Conservation (phyloP, 345 rosid genomes). For the Diplotaxis tenuifolia region DNA sequence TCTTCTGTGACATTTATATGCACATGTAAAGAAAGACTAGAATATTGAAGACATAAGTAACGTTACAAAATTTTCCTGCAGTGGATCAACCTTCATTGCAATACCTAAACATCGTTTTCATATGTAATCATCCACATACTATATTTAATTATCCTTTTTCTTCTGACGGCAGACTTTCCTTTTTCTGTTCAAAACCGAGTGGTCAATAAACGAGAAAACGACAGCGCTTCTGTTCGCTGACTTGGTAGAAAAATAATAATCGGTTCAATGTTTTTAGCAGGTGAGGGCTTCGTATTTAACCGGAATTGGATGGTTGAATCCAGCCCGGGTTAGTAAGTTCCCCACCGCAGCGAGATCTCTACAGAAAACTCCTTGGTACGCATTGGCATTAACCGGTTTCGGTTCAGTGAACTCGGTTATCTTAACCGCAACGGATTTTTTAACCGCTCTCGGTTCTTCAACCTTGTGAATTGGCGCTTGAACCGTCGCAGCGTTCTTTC, state of each 20-base stretch:
- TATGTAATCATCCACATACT: constrained; percentile 14
- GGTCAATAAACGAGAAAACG: constrained; percentile 3
- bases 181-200: constrained; percentile 46
- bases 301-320: constrained; percentile 73
- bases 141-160: neutral
- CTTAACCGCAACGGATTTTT: neutral
- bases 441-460: constrained; percentile 12
- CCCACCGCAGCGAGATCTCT: constrained; percentile 82
- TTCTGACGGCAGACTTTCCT: neutral
- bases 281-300: constrained; percentile 84
- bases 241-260: neutral
- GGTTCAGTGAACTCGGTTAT: constrained; percentile 6
- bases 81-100: constrained; percentile 17
- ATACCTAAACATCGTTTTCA: constrained; percentile 19
- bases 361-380: constrained; percentile 89
- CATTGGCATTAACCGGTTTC: constrained; percentile 39
- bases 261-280: constrained; percentile 48
- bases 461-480: constrained; percentile 26
- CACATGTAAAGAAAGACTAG: constrained; percentile 5
- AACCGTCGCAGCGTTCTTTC: constrained; percentile 52
- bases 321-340: constrained; percentile 65
- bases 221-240: neutral
- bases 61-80: constrained; percentile 62
- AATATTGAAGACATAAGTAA: constrained; percentile 1
- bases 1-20: neutral